Conservation (phyloP, 768 basidiomycete genomes). For the Albatrellus ellisii region DNA sequence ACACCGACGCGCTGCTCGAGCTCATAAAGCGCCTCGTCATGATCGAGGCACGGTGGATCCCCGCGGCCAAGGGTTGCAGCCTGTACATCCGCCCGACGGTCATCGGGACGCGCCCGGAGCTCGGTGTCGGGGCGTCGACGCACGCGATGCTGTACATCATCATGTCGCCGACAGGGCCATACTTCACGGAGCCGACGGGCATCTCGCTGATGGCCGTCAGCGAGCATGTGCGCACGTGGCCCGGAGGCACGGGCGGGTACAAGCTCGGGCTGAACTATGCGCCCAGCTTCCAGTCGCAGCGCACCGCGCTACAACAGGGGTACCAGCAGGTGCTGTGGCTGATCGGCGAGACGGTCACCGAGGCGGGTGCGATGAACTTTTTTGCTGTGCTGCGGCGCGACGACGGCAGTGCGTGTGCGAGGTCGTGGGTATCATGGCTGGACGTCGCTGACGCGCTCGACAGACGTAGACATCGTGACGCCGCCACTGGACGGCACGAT, state of each 20-base stretch:
- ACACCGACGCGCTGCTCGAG: conserved; percentile 31
- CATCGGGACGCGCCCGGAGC: conserved; percentile 33
- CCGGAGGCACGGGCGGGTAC: conserved; percentile 37
- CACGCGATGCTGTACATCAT: conserved; percentile 83
- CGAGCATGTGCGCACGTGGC: conserved; percentile 33
- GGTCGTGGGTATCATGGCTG: conserved; percentile 11
- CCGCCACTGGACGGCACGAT: conserved; percentile 87
- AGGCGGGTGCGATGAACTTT: conserved; percentile 39
- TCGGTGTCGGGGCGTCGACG: conserved; percentile 63
- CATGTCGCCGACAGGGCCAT: conserved; percentile 46
- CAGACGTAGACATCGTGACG: conserved; percentile 74
- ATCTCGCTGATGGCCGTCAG: conserved; percentile 32
- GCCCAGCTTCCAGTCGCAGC: conserved; percentile 26
- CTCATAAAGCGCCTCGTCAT: conserved; percentile 54
- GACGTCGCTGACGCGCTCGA: neutral
- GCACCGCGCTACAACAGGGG: conserved; percentile 29
- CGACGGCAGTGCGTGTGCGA: conserved; percentile 21
- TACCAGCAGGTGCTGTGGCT: conserved; percentile 42
- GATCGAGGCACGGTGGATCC: conserved; percentile 80
- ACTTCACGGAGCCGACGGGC: conserved; percentile 22
- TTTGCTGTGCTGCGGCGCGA: conserved; percentile 30
- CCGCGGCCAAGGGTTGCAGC: conserved; percentile 55
- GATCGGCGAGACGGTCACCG: conserved; percentile 22
- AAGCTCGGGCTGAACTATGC: conserved; percentile 31
- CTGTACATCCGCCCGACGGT: conserved; percentile 81